phyloP scores from a whole-genome alignment of 2,329 filamentous ascomycete genomes.

The Diaporthe eres region DNA sequence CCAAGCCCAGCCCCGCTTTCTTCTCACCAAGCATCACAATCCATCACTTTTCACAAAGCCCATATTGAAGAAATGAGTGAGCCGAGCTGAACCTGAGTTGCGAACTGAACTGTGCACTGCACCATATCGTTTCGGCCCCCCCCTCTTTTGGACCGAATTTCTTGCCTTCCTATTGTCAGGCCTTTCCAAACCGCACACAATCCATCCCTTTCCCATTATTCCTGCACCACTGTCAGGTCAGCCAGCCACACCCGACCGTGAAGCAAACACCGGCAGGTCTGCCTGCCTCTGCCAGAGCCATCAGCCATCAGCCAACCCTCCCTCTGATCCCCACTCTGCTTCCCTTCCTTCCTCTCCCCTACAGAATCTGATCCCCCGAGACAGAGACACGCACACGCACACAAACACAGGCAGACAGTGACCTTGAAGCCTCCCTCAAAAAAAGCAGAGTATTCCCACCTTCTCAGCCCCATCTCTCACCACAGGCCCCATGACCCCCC shows the following conservation, averaged over 20 bases:
- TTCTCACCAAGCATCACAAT: slow-evolving; percentile 24
- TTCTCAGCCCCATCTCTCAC: not conserved
- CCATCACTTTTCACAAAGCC: slow-evolving; percentile 33
- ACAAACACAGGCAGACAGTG: not conserved
- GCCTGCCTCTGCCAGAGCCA: not conserved
- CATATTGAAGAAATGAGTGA: slow-evolving; percentile 30
- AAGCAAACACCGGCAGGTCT: slow-evolving; percentile 3
- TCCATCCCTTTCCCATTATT: not conserved
- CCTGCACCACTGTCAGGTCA: not conserved
- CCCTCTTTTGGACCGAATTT: slow-evolving; percentile 14
- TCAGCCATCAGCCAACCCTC: not conserved
- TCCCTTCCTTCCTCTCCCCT: not conserved
- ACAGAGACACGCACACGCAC: not conserved
- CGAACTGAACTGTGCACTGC: slow-evolving; percentile 12
- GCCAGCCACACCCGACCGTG: not conserved
- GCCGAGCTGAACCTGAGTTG: slow-evolving; percentile 2
- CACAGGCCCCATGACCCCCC: not conserved
- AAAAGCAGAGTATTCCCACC: not conserved
- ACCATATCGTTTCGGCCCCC: not conserved
- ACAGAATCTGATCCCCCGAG: not conserved
- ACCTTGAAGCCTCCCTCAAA: not conserved
- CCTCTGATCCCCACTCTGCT: not conserved
- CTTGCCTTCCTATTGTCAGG: not conserved
- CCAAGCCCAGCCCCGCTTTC: slow-evolving; percentile 24
- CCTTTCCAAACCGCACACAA: not conserved